Percentiles rank a stretch among this genome's conserved stretches.
These are phyloP conservation scores for Luffa acutangula DNA, from an alignment of 306 rosid genomes.

Conservation along the genomic window DNA sequence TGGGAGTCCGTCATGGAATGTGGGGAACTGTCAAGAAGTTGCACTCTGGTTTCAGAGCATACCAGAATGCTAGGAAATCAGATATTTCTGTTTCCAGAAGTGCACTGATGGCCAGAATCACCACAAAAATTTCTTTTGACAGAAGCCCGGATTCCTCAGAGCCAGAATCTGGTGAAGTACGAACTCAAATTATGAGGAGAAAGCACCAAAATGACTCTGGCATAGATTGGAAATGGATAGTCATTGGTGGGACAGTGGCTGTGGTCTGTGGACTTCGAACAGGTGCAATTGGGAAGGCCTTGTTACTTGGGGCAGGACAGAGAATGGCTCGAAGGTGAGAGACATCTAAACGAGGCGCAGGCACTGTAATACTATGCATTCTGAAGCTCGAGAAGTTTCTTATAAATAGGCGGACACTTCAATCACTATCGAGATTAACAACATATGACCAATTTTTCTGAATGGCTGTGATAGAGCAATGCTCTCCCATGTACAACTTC, in stretches of 20 bases:
- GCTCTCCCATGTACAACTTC: neutral
- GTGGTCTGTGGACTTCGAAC: constrained; percentile 79
- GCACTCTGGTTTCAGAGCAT: constrained; percentile 89
- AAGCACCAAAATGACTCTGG: constrained; percentile 30
- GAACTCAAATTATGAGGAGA: constrained; percentile 13
- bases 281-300: constrained; percentile 64
- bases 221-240: constrained; percentile 93
- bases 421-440: neutral
- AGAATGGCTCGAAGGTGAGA: constrained; percentile 61
- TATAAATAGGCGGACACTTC: neutral
- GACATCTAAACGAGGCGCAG: neutral
- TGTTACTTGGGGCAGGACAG: constrained; percentile 84
- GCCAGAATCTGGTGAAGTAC: constrained; percentile 21
- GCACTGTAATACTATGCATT: neutral
- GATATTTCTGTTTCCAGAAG: constrained; percentile 51
- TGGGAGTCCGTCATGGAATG: constrained; percentile 98
- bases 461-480: neutral
- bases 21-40: constrained; percentile 95
- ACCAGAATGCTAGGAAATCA: constrained; percentile 74
- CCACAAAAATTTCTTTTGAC: constrained; percentile 45
- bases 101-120: constrained; percentile 65
- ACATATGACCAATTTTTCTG: neutral
- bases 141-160: constrained; percentile 35
- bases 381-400: neutral
- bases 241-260: constrained; percentile 86